A percentile compares a stretch with the other conserved stretches of the same genome.
These are phyloP conservation scores for Populus deltoides DNA, from an alignment of 345 rosid species.

Conservation along the genomic window DNA sequence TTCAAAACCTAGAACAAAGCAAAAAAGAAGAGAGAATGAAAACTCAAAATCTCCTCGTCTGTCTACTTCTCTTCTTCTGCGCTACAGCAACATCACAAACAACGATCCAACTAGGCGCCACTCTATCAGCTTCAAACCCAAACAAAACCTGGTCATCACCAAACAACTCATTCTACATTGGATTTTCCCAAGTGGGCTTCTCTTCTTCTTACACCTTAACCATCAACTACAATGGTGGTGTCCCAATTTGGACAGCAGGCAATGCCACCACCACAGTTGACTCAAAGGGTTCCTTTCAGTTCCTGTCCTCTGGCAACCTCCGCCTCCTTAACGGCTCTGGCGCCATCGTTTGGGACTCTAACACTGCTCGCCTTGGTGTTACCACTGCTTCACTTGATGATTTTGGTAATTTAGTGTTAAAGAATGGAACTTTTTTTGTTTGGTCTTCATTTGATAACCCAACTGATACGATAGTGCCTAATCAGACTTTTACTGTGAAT, in stretches of 20 bases:
- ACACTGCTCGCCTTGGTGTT: constrained; percentile 38
- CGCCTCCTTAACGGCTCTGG: constrained; percentile 61
- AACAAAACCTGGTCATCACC: constrained; percentile 45
- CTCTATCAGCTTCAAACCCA: constrained; percentile 42
- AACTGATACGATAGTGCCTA: constrained; percentile 41
- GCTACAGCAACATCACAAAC: constrained; percentile 8
- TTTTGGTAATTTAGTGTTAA: constrained; percentile 44
- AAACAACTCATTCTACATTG: constrained; percentile 36
- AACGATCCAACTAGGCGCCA: constrained; percentile 34
- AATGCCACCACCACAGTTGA: constrained; percentile 34
- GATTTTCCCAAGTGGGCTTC: constrained; percentile 37
- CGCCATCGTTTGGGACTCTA: constrained; percentile 50
- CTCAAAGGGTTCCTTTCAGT: constrained; percentile 40
- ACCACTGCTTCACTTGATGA: constrained; percentile 50
- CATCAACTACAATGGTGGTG: constrained; percentile 43
- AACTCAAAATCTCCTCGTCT: neutral
- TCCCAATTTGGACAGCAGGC: constrained; percentile 56
- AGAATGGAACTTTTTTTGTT: constrained; percentile 6
- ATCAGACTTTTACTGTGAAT: constrained; percentile 40
- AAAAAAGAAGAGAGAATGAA: neutral
- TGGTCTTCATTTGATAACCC: constrained; percentile 70
- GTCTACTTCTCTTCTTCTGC: neutral
- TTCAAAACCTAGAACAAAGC: neutral
- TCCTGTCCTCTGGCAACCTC: constrained; percentile 51
- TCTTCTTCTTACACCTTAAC: constrained; percentile 39